Evolutionary conservation across 257 asterid species (phyloP), one percentile per base, ranked within the genome.

Genomic region (Lithospermum erythrorhizon): DNA sequence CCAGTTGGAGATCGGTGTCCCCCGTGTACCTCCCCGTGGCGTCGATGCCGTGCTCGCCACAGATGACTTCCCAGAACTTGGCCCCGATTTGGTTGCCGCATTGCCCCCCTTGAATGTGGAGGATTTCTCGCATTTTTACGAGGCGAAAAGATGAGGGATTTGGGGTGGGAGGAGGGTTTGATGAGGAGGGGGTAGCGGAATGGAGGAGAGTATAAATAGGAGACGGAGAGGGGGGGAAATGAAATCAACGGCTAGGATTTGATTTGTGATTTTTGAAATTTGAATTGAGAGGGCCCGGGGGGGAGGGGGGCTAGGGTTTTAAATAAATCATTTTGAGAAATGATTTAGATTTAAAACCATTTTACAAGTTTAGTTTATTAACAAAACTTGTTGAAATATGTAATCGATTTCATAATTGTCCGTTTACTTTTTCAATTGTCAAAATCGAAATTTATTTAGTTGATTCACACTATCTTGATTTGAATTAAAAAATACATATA

Each of bases 21-120:
- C 83, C 83, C 0, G 66, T 47, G 69, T 75, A 78, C 62, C 72
- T 54, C 16, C 83, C 83, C 16, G 83, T 75, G 59, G 81, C 24
- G 27, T 78, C 83, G 9, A 78, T 74, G 30, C 83, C 80, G 56
- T 78, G 80, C 69, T 78, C 83, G 9, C 73, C 80, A 16, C 80
- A 78, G 11, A 78, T 75, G 51, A 78, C 80, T 69, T 78, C 83
- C 83, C 83, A 78, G 63, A 78, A 78, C 65, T 78, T 78, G 66
- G 81, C 65, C n/a, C 83, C 81, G 20, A 72, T 78, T 57, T 78
- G 84, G 79, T 79, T 79, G 29, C 84, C 84, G 45, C 81, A 79
- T 67, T 79, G 84, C 61, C 84, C 84, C 10, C 79, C 81, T 23
- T 79, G 84, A 35, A 79, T 79, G 55, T 79, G 84, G 54, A 79